These are phyloP conservation scores for Parietichytrium sp. DNA, from an alignment of 108 stramenopile species.

Conservation along the genomic window DNA sequence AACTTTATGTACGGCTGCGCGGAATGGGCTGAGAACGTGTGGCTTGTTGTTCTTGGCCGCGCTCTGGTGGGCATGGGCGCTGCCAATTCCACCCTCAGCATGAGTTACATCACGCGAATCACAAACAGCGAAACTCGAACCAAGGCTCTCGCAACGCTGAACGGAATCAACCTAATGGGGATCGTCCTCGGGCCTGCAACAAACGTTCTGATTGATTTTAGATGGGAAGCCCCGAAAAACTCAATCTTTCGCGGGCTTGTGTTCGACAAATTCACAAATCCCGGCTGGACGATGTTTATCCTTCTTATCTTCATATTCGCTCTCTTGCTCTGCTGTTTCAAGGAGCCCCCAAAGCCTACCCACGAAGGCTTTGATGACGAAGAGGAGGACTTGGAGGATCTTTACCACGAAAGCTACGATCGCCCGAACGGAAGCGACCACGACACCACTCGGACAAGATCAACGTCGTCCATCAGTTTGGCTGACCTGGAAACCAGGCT, in stretches of 20 bases:
- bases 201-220: neutral
- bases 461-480: neutral
- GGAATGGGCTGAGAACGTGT: neutral
- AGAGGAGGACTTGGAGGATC: too few species aligned
- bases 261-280: neutral
- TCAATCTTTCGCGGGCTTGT: too few species aligned
- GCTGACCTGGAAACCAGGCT: too few species aligned
- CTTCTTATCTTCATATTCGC: neutral
- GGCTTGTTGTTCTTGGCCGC: neutral
- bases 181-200: conserved; percentile 1
- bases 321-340: neutral
- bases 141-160: neutral
- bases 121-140: neutral
- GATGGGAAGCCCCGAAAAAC: neutral
- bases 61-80: neutral
- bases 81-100: neutral
- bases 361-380: too few species aligned
- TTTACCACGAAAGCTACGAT: too few species aligned
- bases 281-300: conserved; percentile 14
- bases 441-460: too few species aligned
- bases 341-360: neutral
- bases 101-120: conserved; percentile 1
- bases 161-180: conserved; percentile 13
- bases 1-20: neutral
- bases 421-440: too few species aligned